Conservation (phyloP, 257 asterid genomes). For the Nicotiana tomentosiformis region DNA sequence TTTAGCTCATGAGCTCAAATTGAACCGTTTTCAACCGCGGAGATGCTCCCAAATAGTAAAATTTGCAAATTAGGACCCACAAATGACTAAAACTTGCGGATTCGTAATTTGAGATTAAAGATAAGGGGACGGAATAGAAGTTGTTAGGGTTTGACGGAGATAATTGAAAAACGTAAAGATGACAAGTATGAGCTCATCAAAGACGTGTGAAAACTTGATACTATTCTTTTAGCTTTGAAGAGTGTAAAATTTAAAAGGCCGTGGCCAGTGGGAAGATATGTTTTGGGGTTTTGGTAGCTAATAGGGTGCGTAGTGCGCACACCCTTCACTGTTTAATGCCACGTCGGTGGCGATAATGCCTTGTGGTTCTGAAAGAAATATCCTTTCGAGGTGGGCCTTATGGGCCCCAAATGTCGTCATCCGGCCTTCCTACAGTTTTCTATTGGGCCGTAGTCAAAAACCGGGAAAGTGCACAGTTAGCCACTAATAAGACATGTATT, state of each 20-base stretch:
- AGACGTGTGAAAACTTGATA: no score
- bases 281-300: not conserved
- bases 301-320: constrained; percentile 1
- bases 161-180: not conserved
- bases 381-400: not conserved
- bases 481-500: no score
- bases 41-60: not conserved
- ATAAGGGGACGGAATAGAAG: not conserved
- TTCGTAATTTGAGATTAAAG: not conserved
- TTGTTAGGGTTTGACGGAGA: not conserved
- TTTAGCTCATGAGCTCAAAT: not conserved
- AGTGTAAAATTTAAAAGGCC: not conserved
- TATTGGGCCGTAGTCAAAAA: not conserved
- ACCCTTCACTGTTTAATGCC: not conserved
- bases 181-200: not conserved
- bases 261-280: not conserved
- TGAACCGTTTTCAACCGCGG: not conserved
- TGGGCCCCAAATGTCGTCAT: not conserved
- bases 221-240: not conserved
- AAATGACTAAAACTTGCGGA: not conserved
- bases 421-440: not conserved
- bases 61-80: not conserved
- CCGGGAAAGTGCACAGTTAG: no score
- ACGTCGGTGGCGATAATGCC: not conserved
- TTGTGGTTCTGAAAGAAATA: not conserved